These are phyloP conservation scores for Dalbergia cultrata DNA, from an alignment of 306 rosid genomes.

Conservation along the genomic window DNA sequence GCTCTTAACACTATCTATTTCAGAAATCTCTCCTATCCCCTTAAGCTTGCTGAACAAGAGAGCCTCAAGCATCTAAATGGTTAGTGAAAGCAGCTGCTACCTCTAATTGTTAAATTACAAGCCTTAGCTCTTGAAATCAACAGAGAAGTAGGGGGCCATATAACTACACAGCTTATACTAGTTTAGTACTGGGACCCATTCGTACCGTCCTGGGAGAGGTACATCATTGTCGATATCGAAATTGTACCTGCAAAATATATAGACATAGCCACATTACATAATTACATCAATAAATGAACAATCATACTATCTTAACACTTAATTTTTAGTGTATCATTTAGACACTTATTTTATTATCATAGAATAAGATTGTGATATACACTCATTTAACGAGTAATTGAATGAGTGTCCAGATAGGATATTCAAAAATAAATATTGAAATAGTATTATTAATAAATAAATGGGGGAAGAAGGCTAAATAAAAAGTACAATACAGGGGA, in stretches of 20 bases:
- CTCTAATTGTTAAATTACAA: conserved; percentile 46
- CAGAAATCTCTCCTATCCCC: conserved; percentile 42
- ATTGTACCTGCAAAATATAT: conserved; percentile 77
- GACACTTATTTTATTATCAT: too few relatives aligned
- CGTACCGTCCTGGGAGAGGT: conserved; percentile 85
- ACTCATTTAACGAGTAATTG: too few relatives aligned
- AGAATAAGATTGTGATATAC: too few relatives aligned
- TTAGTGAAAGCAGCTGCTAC: conserved; percentile 42
- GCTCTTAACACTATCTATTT: conserved; percentile 36
- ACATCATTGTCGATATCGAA: conserved; percentile 72
- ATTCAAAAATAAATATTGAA: too few relatives aligned
- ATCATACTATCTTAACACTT: too few relatives aligned
- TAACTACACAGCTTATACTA: conserved; percentile 7
- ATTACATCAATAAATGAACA: neutral
- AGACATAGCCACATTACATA: neutral
- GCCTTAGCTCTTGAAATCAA: conserved; percentile 44
- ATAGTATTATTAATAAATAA: too few relatives aligned
- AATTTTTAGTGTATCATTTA: too few relatives aligned
- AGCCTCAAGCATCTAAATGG: conserved; percentile 47
- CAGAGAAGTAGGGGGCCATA: conserved; percentile 34
- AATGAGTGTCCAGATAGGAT: too few relatives aligned
- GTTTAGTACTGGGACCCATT: conserved; percentile 77
- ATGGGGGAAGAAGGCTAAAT: neutral
- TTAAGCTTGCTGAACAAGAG: conserved; percentile 25
- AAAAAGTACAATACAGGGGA: neutral